Base-by-base conservation (phyloP, 768 basidiomycete species). In the Lentinus brumalis region DNA sequence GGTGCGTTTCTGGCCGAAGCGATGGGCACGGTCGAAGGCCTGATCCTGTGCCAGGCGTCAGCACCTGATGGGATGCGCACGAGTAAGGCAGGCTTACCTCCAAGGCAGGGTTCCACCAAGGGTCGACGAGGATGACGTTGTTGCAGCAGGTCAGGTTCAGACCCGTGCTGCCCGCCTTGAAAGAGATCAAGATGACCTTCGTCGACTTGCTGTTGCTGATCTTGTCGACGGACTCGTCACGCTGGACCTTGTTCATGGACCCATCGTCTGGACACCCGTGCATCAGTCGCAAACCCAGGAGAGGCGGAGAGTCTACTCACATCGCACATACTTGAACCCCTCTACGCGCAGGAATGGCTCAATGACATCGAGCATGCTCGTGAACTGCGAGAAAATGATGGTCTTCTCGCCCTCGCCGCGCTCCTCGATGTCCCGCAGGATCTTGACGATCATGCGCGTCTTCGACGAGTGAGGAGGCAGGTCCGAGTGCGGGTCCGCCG, bases 321-420 rank as follows among this genome's bases (percentile, higher is more conserved):
- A 98, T 71, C 95, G 84, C 31, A 91, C 91, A 71, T 83, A 96
- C 62, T 83, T 81, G 66, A 95, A 79, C 0, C 86, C 85, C 12
- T 81, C 77, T 3, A 84, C 81, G 31, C 77, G 78, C 74, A 99
- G 77, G 76, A 97, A 97, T 0, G 89, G 91, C 74, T 96, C 86
- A 47, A 97, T 81, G 57, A 98, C 71, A 72, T 96, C 86, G 62
- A 99, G 77, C 90, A 92, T 86, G 54, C 83, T 81, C 1, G 96
- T 98, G 63, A 93, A 93, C 70, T 97, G 96, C 0, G 93, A 95
- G 71, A 98, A 98, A 21, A 99, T 87, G 64, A 98, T 98, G 0
- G 95, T 96, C 82, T 98, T 99, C 71, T 97, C 94, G 15, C 79
- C 72, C 14, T 83, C 74, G 11, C 84, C 80, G 53, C 84, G 79